phyloP scores from a whole-genome alignment of 768 basidiomycete species.

The Coprinellus micaceus region DNA sequence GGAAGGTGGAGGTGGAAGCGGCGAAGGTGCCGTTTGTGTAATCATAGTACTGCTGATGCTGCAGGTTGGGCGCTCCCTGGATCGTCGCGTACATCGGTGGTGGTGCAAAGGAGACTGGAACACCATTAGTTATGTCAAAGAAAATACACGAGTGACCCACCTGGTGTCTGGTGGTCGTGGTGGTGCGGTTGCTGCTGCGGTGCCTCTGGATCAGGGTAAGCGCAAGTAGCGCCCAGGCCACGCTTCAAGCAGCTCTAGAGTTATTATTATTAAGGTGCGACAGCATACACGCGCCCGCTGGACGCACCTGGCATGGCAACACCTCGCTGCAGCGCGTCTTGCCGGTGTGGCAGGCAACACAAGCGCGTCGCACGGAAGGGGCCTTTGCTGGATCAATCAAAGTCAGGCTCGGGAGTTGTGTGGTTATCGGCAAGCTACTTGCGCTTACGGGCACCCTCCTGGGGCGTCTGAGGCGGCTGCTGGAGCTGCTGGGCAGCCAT shows the following conservation, averaged over 20 bases:
- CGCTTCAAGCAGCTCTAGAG: conserved; percentile 79
- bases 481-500: conserved; percentile 20
- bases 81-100: conserved; percentile 50
- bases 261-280: conserved; percentile 4
- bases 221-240: conserved; percentile 54
- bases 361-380: conserved; percentile 77
- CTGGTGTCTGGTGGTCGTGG: conserved; percentile 37
- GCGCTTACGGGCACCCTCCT: conserved; percentile 62
- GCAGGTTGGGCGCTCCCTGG: conserved; percentile 45
- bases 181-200: conserved; percentile 26
- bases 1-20: conserved; percentile 72
- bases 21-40: conserved; percentile 67
- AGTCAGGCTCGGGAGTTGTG: conserved; percentile 17
- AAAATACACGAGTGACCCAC: conserved; percentile 18
- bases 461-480: conserved; percentile 23
- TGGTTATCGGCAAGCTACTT: conserved; percentile 26
- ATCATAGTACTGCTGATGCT: conserved; percentile 73
- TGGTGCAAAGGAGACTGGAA: conserved; percentile 39
- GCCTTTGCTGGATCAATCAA: conserved; percentile 55
- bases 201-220: conserved; percentile 76
- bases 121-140: conserved; percentile 3
- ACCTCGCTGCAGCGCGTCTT: conserved; percentile 83
- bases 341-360: conserved; percentile 76
- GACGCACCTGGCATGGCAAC: conserved; percentile 69
- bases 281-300: neutral